A percentile compares a stretch with the other conserved stretches of the same genome.
Evolutionary conservation across 495 filamentous ascomycete species (phyloP).

Genomic region (Venustampulla echinocandica): DNA sequence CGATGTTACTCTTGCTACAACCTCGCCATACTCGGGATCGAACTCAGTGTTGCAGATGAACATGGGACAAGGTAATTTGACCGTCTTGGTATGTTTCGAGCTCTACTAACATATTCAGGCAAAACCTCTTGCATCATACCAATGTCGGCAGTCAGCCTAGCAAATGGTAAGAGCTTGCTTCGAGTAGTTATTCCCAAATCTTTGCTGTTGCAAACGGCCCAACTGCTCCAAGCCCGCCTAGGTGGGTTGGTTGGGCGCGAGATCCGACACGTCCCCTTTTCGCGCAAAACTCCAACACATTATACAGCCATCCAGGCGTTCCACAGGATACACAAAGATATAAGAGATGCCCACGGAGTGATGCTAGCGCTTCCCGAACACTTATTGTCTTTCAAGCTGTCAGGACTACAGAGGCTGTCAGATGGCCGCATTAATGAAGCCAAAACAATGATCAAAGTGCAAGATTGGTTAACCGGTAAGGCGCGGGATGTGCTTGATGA

Average conservation of each 20-base stretch:
- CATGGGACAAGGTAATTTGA: constrained; percentile 24
- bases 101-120: constrained; percentile 1
- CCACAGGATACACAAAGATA: constrained; percentile 1
- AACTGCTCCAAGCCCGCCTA: constrained; percentile 6
- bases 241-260: constrained; percentile 14
- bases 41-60: constrained; percentile 51
- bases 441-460: constrained; percentile 3
- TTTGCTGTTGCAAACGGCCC: constrained; percentile 11
- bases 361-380: constrained; percentile 16
- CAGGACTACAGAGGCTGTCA: constrained; percentile 7
- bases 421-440: constrained; percentile 5
- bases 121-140: constrained; percentile 20
- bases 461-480: constrained; percentile 6
- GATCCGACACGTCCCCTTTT: constrained; percentile 13
- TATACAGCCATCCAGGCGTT: not conserved
- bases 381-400: constrained; percentile 13
- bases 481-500: constrained; percentile 9
- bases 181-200: constrained; percentile 19
- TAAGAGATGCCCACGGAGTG: constrained; percentile 3
- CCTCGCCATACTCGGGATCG: constrained; percentile 30
- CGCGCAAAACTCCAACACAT: constrained; percentile 7
- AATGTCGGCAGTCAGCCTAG: constrained; percentile 10
- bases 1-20: constrained; percentile 43
- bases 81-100: constrained; percentile 4
- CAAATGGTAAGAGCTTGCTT: constrained; percentile 5